phyloP scores from a whole-genome alignment of 1,284 basidiomycete species.

The Hortiboletus rubellus region DNA sequence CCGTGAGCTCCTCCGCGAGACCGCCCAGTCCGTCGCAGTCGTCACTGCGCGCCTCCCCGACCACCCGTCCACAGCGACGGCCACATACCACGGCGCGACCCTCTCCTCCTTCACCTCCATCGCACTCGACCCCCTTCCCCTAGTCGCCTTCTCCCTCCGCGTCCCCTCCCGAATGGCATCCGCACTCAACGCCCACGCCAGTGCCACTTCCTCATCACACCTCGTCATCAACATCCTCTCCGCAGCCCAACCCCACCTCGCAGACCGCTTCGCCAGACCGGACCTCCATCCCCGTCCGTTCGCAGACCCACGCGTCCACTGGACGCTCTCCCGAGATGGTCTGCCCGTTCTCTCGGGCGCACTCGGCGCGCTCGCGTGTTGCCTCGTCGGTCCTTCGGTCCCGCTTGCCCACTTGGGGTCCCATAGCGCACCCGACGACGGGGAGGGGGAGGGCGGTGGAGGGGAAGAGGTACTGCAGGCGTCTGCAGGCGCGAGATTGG shows the following conservation, averaged over 20 bases:
- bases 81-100: constrained; percentile 78
- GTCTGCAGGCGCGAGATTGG: constrained; percentile 17
- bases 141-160: constrained; percentile 85
- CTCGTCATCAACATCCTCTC: constrained; percentile 73
- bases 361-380: constrained; percentile 62
- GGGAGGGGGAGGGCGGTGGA: not conserved
- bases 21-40: constrained; percentile 64
- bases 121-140: constrained; percentile 81
- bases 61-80: constrained; percentile 2
- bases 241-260: constrained; percentile 54
- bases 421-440: constrained; percentile 27
- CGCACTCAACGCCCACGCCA: constrained; percentile 46
- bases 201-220: constrained; percentile 56
- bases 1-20: constrained; percentile 50
- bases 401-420: constrained; percentile 39
- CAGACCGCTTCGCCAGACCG: constrained; percentile 61
- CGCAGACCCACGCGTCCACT: constrained; percentile 24
- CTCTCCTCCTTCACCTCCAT: constrained; percentile 92
- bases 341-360: constrained; percentile 56
- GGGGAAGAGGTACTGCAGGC: constrained; percentile 14
- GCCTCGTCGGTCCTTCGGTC: constrained; percentile 42
- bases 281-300: constrained; percentile 59
- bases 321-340: constrained; percentile 46
- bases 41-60: constrained; percentile 50
- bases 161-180: constrained; percentile 86